These are phyloP conservation scores for Dothistroma pini DNA, from an alignment of 2,329 filamentous ascomycete genomes.

Conservation along the genomic window DNA sequence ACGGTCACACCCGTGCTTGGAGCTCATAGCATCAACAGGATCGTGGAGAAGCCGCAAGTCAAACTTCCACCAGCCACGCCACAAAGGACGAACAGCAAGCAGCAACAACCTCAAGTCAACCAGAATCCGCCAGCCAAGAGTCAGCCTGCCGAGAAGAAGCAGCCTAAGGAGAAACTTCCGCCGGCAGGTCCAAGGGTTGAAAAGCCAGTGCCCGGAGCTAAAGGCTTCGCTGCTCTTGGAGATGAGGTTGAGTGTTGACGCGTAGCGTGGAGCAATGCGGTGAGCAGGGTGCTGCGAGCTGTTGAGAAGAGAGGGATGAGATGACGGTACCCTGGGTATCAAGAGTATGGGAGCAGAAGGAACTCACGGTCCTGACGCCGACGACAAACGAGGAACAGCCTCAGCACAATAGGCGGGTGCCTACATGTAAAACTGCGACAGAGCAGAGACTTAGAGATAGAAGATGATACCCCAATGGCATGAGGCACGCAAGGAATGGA, in stretches of 20 bases:
- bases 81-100: background rate
- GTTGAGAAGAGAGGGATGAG: too few relatives aligned
- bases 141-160: background rate
- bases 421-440: background rate
- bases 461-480: background rate
- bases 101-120: background rate
- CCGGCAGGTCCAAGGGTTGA: background rate
- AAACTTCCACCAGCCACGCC: conserved; percentile 8
- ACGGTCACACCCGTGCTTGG: conserved; percentile 22
- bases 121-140: background rate
- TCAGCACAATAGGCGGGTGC: too few relatives aligned
- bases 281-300: too few relatives aligned
- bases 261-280: background rate
- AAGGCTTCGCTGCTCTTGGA: conserved; percentile 1
- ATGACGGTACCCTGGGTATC: background rate
- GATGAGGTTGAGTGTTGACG: conserved; percentile 4
- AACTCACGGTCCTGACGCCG: too few relatives aligned
- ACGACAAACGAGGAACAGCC: too few relatives aligned
- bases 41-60: conserved; percentile 12
- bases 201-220: conserved; percentile 2
- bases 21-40: conserved; percentile 13
- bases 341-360: too few relatives aligned
- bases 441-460: background rate
- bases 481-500: background rate
- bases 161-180: background rate